Evolutionary conservation across 768 basidiomycete species (phyloP), one percentile per base, ranked within the genome.

Genomic region (Pleurotus pulmonarius): DNA sequence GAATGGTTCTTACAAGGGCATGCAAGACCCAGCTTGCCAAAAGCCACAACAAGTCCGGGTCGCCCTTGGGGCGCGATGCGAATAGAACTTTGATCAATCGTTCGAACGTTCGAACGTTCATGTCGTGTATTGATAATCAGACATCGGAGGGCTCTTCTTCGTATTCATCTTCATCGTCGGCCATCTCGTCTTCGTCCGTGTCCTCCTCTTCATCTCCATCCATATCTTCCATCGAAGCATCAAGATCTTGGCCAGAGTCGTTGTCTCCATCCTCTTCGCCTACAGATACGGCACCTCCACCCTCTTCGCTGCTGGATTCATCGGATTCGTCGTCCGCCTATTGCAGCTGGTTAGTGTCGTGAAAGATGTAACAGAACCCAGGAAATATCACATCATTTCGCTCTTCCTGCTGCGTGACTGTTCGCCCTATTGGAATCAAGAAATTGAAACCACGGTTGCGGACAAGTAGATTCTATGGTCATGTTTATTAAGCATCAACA

Each of bases 361-460:
- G 29, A 34, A 34, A 11, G 25, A n/a, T 26, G 44, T 18, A 15
- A 8, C 43, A 20, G 25, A 13, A 44, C n/a, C 6, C 12, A 53
- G 13, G 18, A 46, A 38, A 41, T 26, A 8, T 69, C 78, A 90
- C 90, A 65, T 92, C 90, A 65, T 90, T 91, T 74, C 90, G 91
- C 70, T 92, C 90, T 65, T 92, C 90, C 59, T 85, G 81, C 62
- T 85, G 84, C 12, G 90, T 92, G 55, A 88, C 75, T 54, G 77
- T 77, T 49, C 84, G 81, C 6, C 90, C 90, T 44, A 90, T 87
- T 5, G 90, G 89, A 22, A 92, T 78, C 18, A 89, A 75, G 64
- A 82, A 89, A 59, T 68, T 76, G 58, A 75, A 85, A 8, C 90
- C 90, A 34, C 87, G 79, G 59, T 83, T 85, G 59, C 80, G 82